phyloP scores from a whole-genome alignment of 2,329 filamentous ascomycete genomes.

The Pyricularia grisea region DNA sequence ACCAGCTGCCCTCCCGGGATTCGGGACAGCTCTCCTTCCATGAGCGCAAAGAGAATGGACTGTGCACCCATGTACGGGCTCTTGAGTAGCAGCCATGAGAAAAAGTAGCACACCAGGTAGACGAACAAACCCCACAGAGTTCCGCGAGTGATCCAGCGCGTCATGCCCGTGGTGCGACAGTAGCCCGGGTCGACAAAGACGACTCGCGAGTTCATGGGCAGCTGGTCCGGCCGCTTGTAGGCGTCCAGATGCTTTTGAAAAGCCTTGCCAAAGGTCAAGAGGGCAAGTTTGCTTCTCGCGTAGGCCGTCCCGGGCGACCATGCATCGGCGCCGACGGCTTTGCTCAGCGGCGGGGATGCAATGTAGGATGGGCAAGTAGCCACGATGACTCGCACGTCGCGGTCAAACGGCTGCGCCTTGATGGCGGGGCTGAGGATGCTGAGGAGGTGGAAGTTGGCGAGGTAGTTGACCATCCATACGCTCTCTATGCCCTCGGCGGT shows the following conservation, averaged over 20 bases:
- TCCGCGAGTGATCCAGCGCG: constrained; percentile 78
- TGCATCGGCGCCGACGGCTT: constrained; percentile 32
- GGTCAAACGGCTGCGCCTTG: constrained; percentile 82
- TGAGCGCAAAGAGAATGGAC: constrained; percentile 73
- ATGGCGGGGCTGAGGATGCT: constrained; percentile 86
- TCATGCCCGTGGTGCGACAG: constrained; percentile 75
- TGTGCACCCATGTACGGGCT: constrained; percentile 77
- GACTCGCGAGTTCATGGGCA: constrained; percentile 74
- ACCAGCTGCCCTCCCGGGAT: constrained; percentile 59
- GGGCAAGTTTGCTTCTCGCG: constrained; percentile 62
- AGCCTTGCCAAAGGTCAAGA: constrained; percentile 81
- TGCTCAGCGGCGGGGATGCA: constrained; percentile 56
- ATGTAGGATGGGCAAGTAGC: constrained; percentile 86
- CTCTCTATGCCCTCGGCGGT: constrained; percentile 77
- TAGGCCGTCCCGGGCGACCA: constrained; percentile 52
- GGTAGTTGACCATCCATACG: constrained; percentile 91
- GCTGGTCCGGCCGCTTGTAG: constrained; percentile 74
- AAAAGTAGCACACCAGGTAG: constrained; percentile 68
- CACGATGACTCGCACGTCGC: constrained; percentile 83
- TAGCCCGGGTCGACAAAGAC: constrained; percentile 82
- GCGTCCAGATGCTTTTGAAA: constrained; percentile 87
- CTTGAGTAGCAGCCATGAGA: constrained; percentile 86
- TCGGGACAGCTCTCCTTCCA: constrained; percentile 62
- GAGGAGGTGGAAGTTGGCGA: constrained; percentile 91
- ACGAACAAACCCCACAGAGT: constrained; percentile 68